Conservation (phyloP, 2,329 filamentous ascomycete genomes). For the Colletotrichum lindemuthianum region DNA sequence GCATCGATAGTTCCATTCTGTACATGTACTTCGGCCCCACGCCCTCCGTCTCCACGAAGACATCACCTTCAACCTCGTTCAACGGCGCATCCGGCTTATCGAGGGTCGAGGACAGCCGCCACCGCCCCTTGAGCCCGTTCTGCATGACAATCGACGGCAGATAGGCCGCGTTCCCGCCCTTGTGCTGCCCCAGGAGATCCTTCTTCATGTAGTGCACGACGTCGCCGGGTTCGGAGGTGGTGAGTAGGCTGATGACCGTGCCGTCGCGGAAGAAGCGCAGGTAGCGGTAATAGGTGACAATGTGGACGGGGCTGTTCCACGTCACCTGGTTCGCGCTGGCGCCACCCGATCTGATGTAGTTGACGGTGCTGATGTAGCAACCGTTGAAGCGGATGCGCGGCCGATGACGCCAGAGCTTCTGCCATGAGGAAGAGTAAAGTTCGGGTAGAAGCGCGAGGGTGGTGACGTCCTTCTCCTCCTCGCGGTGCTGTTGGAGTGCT, state of each 20-base stretch:
- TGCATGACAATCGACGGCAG: conserved; percentile 70
- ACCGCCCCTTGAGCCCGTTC: conserved; percentile 66
- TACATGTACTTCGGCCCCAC: conserved; percentile 83
- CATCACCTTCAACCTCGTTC: conserved; percentile 68
- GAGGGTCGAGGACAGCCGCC: conserved; percentile 50
- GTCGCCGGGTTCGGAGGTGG: conserved; percentile 83
- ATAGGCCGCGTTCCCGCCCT: conserved; percentile 43
- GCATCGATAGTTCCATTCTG: conserved; percentile 80
- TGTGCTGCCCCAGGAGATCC: conserved; percentile 67
- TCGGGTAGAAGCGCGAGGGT: conserved; percentile 55
- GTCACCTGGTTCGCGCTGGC: conserved; percentile 75
- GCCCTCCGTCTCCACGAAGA: conserved; percentile 89
- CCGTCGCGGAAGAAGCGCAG: conserved; percentile 93
- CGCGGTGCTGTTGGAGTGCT: conserved; percentile 48
- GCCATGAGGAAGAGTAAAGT: conserved; percentile 64
- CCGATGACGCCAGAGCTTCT: conserved; percentile 79
- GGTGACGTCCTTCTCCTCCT: conserved; percentile 46
- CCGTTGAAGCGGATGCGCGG: conserved; percentile 94
- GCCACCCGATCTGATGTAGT: conserved; percentile 88
- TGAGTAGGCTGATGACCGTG: conserved; percentile 81
- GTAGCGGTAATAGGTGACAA: conserved; percentile 98
- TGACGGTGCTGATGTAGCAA: conserved; percentile 95
- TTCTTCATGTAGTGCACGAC: conserved; percentile 86
- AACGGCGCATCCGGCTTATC: conserved; percentile 45
- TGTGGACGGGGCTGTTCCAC: conserved; percentile 87